Evolutionary conservation across 2,329 filamentous ascomycete species (phyloP), one percentile per base, ranked within the genome.

Genomic region (Coniella vitis): DNA sequence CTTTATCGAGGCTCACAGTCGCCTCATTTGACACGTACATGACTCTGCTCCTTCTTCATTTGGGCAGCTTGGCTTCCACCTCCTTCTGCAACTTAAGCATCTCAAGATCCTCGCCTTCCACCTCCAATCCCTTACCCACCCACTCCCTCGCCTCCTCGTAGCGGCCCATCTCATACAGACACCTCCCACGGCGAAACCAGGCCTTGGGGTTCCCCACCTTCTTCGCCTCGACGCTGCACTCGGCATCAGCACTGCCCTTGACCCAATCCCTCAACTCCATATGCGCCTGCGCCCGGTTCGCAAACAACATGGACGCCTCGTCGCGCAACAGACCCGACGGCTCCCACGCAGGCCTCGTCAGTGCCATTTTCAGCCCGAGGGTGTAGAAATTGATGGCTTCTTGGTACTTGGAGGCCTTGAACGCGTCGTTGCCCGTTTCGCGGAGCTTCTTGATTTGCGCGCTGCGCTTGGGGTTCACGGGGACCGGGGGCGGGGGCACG

Each of bases 391-490:
- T 83, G 57, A 89, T 75, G 4, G 91, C 91, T 47, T 94, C 88
- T 48, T 68, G 69, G 69, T 86, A 81, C 57, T 81, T 77, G 59
- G 78, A 78, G 68, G 91, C 90, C 67, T 88, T 86, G 74, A 87
- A 91, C 58, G 87, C 81, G 51, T 72, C 72, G 73, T 95, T 95
- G 60, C 89, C 91, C 49, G 78, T 79, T 65, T 97, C 93, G 64
- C 90, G 87, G 57, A 97, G 83, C 71, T 97, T 97, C 69, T 76
- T 81, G 68, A 98, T 86, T 63, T 90, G 83, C 32, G 87, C 89
- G 56, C 79, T 84, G 62, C 91, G 88, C 72, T 96, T 95, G 45
- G 89, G 90, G 74, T 95, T 94, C 54, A 96, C 84, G 52, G 90
- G 90, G 37, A 95, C 78, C 0, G 93, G 93, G 0, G 91, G 86